These are phyloP conservation scores for Candida vaughaniae DNA, from an alignment of 805 yeast genomes.

Conservation along the genomic window DNA sequence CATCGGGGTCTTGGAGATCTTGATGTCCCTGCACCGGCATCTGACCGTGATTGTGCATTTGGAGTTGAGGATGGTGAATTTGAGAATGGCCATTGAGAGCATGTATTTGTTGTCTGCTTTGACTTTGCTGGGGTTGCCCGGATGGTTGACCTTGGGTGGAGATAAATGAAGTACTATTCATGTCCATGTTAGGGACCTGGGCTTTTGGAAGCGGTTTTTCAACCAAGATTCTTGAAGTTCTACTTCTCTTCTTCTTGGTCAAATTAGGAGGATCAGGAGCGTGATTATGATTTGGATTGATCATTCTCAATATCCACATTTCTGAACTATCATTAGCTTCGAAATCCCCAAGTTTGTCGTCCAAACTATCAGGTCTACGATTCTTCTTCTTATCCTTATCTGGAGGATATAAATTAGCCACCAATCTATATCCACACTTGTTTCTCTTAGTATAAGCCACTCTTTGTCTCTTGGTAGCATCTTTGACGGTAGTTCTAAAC, in stretches of 20 bases:
- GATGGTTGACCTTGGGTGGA: slow-evolving; percentile 11
- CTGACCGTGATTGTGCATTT: slow-evolving; percentile 3
- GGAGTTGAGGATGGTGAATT: slow-evolving; percentile 5
- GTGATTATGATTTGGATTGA: slow-evolving; percentile 46
- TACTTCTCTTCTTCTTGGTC: slow-evolving; percentile 37
- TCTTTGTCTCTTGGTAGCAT: slow-evolving; percentile 43
- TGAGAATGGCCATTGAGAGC: slow-evolving; percentile 7
- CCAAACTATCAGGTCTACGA: slow-evolving; percentile 22
- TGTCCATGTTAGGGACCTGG: slow-evolving; percentile 9
- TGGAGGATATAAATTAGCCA: slow-evolving; percentile 44
- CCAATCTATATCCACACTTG: slow-evolving; percentile 47
- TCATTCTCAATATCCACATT: slow-evolving; percentile 49
- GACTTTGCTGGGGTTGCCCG: slow-evolving; percentile 15
- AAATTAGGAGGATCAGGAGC: slow-evolving; percentile 40
- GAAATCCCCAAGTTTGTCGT: slow-evolving; percentile 25
- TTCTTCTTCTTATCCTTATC: slow-evolving; percentile 41
- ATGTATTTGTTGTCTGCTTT: slow-evolving; percentile 12
- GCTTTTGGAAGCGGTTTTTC: slow-evolving; percentile 37
- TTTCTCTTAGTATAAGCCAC: slow-evolving; percentile 47
- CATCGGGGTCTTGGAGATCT: slow-evolving; percentile 38
- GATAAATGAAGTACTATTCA: slow-evolving; percentile 4
- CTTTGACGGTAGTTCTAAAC: slow-evolving; percentile 48
- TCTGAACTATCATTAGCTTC: slow-evolving; percentile 20
- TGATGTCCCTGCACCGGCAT: slow-evolving; percentile 11
- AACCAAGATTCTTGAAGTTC: slow-evolving; percentile 40